Evolutionary conservation across 305 asterid species (phyloP), one percentile per base, ranked within the genome.

Genomic region (Coffea humblotiana): DNA sequence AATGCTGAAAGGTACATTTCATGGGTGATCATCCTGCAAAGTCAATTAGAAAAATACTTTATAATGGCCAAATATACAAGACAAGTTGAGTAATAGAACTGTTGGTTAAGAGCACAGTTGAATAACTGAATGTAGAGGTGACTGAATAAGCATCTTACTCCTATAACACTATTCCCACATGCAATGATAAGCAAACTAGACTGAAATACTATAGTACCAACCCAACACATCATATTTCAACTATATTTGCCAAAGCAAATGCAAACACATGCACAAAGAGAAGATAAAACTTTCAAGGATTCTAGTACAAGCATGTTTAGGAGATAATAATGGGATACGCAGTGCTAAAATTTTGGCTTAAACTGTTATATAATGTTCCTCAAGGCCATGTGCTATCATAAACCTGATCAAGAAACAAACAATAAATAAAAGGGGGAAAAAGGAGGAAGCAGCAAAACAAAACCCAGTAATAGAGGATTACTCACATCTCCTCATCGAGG

Each of bases 1-100:
- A 92, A 92, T 77, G 99, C 96, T 81, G 87, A 79, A 45, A 96
- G 85, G 86, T 92, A 95, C 97, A 95, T 92, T 77, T 94, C 97
- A 52, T 95, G 88, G 76, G 85, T 78, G 83, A 95, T 92, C 99
- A 95, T 94, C 98, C 99, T 95, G 92, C 88, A 84, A 86, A 64
- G 54, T 66, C 74, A 76, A 68, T 65, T 76, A 16, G 32, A 68
- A 32, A 81, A 75, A 86, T 74, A 65, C 45, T 52, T 65, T 37
- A 74, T 67, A 51, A 61, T 40, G 13, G 43, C 3, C 35, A n/a
- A 47, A 67, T 69, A 29, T 7, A 52, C 21, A 51, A 63, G 1
- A 11, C 11, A 2, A 25, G 27, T 43, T 18, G 35, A 74, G 21
- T 60, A 60, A 69, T 32, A 23, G 23, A 18, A 35, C 2, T 10